Evolutionary conservation across 768 basidiomycete species (phyloP).

Genomic region (Hydnum rufescens): DNA sequence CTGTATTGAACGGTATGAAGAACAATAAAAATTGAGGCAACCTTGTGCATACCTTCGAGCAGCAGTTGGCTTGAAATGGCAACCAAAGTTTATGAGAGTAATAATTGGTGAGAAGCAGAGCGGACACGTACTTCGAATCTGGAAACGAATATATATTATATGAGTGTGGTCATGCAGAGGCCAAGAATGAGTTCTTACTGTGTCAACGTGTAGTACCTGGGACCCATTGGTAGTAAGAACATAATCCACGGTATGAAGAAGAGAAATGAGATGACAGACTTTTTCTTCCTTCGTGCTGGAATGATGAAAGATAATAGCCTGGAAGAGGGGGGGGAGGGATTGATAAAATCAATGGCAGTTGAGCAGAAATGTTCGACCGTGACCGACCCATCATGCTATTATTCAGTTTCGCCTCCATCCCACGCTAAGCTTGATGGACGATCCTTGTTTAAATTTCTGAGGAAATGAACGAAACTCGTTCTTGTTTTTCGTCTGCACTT

Average conservation of each 20-base stretch:
- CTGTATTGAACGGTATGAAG: background rate
- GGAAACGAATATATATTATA: no score
- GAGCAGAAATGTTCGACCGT: slow-evolving; percentile 5
- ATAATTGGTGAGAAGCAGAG: no score
- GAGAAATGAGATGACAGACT: slow-evolving; percentile 14
- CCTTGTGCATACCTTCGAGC: slow-evolving; percentile 43
- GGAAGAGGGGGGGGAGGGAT: slow-evolving; percentile 12
- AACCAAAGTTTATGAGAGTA: no score
- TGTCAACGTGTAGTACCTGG: slow-evolving; percentile 45
- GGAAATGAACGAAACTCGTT: slow-evolving; percentile 49
- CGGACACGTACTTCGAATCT: no score
- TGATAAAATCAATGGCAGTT: background rate
- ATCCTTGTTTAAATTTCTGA: slow-evolving; percentile 37
- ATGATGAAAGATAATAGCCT: slow-evolving; percentile 49
- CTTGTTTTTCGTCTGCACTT: slow-evolving; percentile 34
- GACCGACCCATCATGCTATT: slow-evolving; percentile 47
- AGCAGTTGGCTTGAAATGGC: slow-evolving; percentile 45
- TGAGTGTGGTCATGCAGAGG: background rate
- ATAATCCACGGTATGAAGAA: background rate
- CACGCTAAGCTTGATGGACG: slow-evolving; percentile 50
- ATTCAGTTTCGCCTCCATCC: slow-evolving; percentile 46
- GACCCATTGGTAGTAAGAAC: background rate
- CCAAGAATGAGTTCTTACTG: no score
- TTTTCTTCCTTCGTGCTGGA: slow-evolving; percentile 41
- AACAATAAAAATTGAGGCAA: slow-evolving; percentile 9